A percentile compares a stretch with the other conserved stretches of the same genome.
These are phyloP conservation scores for Auxenochlorella pyrenoidosa DNA, from an alignment of 139 green algal species.

Conservation along the genomic window DNA sequence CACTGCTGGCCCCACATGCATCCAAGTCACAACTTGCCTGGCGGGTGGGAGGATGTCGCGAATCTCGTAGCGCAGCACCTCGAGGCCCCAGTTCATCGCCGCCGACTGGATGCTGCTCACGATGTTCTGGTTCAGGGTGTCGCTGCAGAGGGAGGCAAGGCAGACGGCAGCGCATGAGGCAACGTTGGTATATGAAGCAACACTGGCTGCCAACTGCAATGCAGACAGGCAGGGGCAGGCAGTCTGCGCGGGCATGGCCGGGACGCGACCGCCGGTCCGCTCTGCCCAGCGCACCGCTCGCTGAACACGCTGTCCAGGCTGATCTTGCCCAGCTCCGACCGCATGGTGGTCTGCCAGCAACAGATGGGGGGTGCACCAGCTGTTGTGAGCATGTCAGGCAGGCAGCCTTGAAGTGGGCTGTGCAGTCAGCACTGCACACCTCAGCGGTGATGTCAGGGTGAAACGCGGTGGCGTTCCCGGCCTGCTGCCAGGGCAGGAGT, in stretches of 20 bases:
- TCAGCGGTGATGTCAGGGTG: too few relatives aligned
- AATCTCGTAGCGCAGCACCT: slow-evolving; percentile 91
- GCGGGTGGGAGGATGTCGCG: slow-evolving; percentile 92
- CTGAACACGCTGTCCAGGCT: slow-evolving; percentile 83
- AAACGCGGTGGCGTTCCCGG: too few relatives aligned
- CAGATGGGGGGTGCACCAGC: slow-evolving; percentile 17
- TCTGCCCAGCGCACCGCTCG: not conserved
- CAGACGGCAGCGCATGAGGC: not conserved
- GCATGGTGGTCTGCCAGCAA: slow-evolving; percentile 87
- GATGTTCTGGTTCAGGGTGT: slow-evolving; percentile 29
- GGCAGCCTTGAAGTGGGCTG: not conserved
- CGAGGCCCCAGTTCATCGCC: slow-evolving; percentile 90
- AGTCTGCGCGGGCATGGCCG: not conserved
- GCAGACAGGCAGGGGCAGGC: not conserved
- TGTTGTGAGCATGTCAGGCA: not conserved
- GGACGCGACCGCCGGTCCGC: too few relatives aligned
- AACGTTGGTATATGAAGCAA: not conserved
- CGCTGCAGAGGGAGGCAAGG: not conserved
- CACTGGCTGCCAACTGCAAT: too few relatives aligned
- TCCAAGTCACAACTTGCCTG: not conserved
- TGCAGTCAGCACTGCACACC: too few relatives aligned
- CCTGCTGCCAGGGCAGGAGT: too few relatives aligned
- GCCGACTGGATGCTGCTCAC: slow-evolving; percentile 62
- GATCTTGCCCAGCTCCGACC: slow-evolving; percentile 97
- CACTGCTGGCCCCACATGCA: not conserved